phyloP scores from a whole-genome alignment of 805 yeast species.

The Candida michaelii region DNA sequence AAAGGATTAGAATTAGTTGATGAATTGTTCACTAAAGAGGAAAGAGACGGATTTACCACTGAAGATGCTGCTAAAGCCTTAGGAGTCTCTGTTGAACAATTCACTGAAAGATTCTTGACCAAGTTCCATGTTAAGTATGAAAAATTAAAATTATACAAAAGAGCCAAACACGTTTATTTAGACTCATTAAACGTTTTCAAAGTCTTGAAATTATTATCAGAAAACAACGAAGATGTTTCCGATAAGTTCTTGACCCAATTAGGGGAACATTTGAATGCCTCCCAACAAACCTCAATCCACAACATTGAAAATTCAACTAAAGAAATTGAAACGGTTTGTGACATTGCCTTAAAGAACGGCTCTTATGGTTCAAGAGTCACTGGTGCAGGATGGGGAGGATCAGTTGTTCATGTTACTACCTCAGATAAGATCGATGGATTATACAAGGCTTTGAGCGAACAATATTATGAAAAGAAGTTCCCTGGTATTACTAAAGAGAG shows the following conservation, averaged over 20 bases:
- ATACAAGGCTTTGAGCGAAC: slow-evolving; percentile 42
- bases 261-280: slow-evolving; percentile 58
- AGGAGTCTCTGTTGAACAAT: slow-evolving; percentile 42
- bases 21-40: slow-evolving; percentile 29
- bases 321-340: slow-evolving; percentile 53
- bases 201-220: slow-evolving; percentile 43
- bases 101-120: slow-evolving; percentile 43
- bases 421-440: slow-evolving; percentile 39
- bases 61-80: slow-evolving; percentile 47
- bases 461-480: slow-evolving; percentile 50
- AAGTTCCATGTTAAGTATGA: slow-evolving; percentile 60
- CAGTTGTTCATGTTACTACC: slow-evolving; percentile 62
- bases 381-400: slow-evolving; percentile 82
- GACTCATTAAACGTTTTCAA: slow-evolving; percentile 61
- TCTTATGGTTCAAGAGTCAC: slow-evolving; percentile 69
- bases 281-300: slow-evolving; percentile 52
- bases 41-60: slow-evolving; percentile 48
- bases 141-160: slow-evolving; percentile 51
- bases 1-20: slow-evolving; percentile 47
- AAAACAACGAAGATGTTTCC: slow-evolving; percentile 17
- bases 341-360: slow-evolving; percentile 55
- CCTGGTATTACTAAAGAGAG: slow-evolving; percentile 49
- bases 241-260: slow-evolving; percentile 40
- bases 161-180: slow-evolving; percentile 62
- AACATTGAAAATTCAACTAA: slow-evolving; percentile 50